A percentile compares a stretch with the other conserved stretches of the same genome.
Conservation (phyloP, 2,329 filamentous ascomycete genomes). For the Periconia sp. region DNA sequence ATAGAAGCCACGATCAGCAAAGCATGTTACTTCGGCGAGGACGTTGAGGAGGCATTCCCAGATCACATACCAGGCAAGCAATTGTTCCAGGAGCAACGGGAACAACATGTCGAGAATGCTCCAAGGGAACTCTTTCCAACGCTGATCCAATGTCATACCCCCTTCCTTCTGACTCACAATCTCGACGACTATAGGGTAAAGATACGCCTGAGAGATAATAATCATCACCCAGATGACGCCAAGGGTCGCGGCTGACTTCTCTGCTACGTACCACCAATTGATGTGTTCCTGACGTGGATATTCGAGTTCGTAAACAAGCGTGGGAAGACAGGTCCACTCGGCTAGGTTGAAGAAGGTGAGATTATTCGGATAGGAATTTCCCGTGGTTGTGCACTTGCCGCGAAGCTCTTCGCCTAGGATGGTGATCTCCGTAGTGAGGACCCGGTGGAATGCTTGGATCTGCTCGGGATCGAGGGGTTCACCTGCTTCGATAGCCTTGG, state of each 20-base stretch:
- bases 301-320: slow-evolving; percentile 78
- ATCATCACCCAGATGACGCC: slow-evolving; percentile 81
- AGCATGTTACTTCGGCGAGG: slow-evolving; percentile 75
- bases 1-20: slow-evolving; percentile 76
- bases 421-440: slow-evolving; percentile 71
- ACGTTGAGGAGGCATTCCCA: slow-evolving; percentile 74
- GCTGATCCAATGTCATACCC: slow-evolving; percentile 64
- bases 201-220: slow-evolving; percentile 75
- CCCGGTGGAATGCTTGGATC: slow-evolving; percentile 66
- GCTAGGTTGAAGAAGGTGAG: slow-evolving; percentile 69
- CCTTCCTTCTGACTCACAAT: slow-evolving; percentile 71
- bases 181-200: slow-evolving; percentile 75
- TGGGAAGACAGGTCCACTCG: slow-evolving; percentile 77
- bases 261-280: slow-evolving; percentile 76
- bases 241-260: slow-evolving; percentile 73
- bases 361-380: slow-evolving; percentile 70
- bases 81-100: slow-evolving; percentile 78
- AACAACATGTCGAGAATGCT: slow-evolving; percentile 78
- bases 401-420: slow-evolving; percentile 68
- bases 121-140: slow-evolving; percentile 74
- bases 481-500: slow-evolving; percentile 66
- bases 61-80: slow-evolving; percentile 81
- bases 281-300: slow-evolving; percentile 75
- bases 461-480: slow-evolving; percentile 67
- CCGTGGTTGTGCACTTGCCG: slow-evolving; percentile 62